phyloP scores from a whole-genome alignment of 805 yeast species.

The Starmerella stigmatis region DNA sequence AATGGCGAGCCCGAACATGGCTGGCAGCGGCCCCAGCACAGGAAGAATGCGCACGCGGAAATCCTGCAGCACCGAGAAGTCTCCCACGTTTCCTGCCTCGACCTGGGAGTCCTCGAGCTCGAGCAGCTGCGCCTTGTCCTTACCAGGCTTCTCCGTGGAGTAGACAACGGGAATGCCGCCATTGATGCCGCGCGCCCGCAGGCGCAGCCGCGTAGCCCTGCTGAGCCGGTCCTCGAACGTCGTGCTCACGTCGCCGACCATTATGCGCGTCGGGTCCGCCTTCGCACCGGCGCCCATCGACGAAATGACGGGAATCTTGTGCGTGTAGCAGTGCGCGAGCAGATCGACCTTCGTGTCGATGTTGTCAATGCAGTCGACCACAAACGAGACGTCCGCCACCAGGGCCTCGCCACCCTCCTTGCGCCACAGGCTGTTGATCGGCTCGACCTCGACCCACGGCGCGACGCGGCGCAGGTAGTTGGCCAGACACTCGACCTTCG shows the following conservation, averaged over 20 bases:
- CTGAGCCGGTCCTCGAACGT: slow-evolving; percentile 94
- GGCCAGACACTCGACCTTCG: slow-evolving; percentile 75
- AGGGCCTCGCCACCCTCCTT: slow-evolving; percentile 47
- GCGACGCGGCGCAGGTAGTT: slow-evolving; percentile 61
- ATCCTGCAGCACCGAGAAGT: slow-evolving; percentile 74
- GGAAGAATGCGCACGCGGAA: slow-evolving; percentile 93
- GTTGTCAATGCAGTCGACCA: slow-evolving; percentile 94
- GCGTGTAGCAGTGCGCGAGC: slow-evolving; percentile 55
- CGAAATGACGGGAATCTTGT: slow-evolving; percentile 59
- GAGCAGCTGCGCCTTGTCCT: slow-evolving; percentile 75
- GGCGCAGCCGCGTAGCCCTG: slow-evolving; percentile 71
- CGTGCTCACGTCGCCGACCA: slow-evolving; percentile 75
- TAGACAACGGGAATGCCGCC: slow-evolving; percentile 77
- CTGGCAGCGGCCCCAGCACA: slow-evolving; percentile 94
- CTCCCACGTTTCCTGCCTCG: slow-evolving; percentile 72
- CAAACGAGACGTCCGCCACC: slow-evolving; percentile 57
- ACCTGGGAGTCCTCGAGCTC: slow-evolving; percentile 78
- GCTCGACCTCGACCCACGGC: slow-evolving; percentile 88
- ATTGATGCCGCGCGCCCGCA: slow-evolving; percentile 66
- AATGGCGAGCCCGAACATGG: slow-evolving; percentile 82
- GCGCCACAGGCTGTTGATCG: slow-evolving; percentile 68
- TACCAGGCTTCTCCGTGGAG: slow-evolving; percentile 94
- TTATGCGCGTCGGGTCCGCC: slow-evolving; percentile 86
- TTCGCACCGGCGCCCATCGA: slow-evolving; percentile 98
- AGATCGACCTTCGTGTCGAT: slow-evolving; percentile 94